Base-by-base conservation (phyloP, 495 filamentous ascomycete species). In the Clohesyomyces aquaticus region DNA sequence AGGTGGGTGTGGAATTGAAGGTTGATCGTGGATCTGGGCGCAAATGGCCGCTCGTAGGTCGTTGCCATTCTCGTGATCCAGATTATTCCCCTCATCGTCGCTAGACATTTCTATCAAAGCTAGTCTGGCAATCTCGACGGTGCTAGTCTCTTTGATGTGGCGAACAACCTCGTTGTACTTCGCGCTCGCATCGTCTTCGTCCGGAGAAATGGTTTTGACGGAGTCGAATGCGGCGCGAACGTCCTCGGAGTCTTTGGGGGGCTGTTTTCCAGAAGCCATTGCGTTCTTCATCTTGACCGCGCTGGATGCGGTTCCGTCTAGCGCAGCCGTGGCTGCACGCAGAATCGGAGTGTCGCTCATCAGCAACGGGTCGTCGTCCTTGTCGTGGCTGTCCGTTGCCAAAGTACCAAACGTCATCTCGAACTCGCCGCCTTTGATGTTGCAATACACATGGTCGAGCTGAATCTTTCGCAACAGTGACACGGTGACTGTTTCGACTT, bases 351-450 rank as follows among this genome's bases (percentile, higher is more conserved):
- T 76, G 11, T 74, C 68, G 16, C 48, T 57, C 4, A 68, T 46
- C 12, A 77, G 56, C 9, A 73, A 58, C 18, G 60, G 60, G 55
- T 75, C 71, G 16, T 71, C 71, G 48, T 68, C 61, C 14, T 57
- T 55, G 29, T 72, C 71, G 11, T 64, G 48, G 9, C 27, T 53
- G 11, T 69, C 65, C 21, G 59, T 45, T 19, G 18, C 18, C 43
- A 75, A 16, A 3, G 59, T 55, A 14, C 69, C 74, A 64, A 78
- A 78, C 0, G 69, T 76, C 72, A 77, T 73, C 65, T 78, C 76
- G 29, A 47, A 63, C 42, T 74, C 68, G 29, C 74, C 75, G 12
- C 74, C 74, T 60, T 78, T 78, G 41, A 77, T 48, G 61, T 73
- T 77, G 9, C 66, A 68, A 63, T 71, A 78, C 9, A 75, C 73